Conservation (phyloP, 768 basidiomycete genomes). For the Podaxis sp. region DNA sequence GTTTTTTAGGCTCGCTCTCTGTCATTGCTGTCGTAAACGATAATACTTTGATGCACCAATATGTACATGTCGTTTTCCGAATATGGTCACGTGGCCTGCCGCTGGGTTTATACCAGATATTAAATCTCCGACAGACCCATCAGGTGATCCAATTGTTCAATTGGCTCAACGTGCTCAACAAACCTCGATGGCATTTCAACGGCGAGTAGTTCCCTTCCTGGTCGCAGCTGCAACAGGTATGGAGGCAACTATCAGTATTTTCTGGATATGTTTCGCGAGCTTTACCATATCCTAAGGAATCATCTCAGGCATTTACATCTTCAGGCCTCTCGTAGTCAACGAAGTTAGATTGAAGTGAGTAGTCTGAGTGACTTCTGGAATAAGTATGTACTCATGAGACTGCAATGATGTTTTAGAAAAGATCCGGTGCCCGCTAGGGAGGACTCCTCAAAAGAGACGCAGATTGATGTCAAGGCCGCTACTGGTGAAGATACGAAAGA, state of each 20-base stretch:
- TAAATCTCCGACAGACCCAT: constrained; percentile 11
- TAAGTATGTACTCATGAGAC: constrained; percentile 8
- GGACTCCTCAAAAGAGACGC: background rate
- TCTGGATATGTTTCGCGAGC: background rate
- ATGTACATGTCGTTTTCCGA: background rate
- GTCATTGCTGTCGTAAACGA: background rate
- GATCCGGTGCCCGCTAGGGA: background rate
- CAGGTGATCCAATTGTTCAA: background rate
- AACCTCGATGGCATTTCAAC: constrained; percentile 28
- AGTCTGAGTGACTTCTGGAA: background rate
- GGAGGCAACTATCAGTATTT: constrained; percentile 6
- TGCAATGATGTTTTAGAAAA: constrained; percentile 17
- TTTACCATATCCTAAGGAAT: constrained; percentile 39
- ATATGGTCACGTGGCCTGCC: constrained; percentile 8
- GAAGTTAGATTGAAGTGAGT: constrained; percentile 22
- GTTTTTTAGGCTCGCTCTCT: background rate
- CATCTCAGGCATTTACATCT: constrained; percentile 64
- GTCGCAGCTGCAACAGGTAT: constrained; percentile 60
- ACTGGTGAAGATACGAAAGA: background rate
- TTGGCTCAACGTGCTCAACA: constrained; percentile 1
- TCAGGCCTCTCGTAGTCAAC: constrained; percentile 46
- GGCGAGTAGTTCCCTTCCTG: constrained; percentile 47
- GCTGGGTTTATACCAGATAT: constrained; percentile 19
- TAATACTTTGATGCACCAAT: background rate
- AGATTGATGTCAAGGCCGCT: background rate